phyloP scores from a whole-genome alignment of 2,329 filamentous ascomycete genomes.

The Biscogniauxia mediterranea region DNA sequence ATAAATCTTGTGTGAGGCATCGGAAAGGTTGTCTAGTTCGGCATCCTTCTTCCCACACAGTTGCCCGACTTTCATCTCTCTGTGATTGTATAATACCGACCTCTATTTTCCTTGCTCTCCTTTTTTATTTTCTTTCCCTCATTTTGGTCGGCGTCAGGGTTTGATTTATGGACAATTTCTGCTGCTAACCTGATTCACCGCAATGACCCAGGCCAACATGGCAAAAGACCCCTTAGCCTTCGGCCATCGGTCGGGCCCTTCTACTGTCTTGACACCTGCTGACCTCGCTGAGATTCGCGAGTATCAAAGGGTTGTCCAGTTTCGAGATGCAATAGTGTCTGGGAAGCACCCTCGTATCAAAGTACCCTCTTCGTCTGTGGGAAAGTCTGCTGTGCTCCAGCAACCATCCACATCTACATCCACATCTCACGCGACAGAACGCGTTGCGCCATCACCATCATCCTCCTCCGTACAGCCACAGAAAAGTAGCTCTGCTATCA shows the following conservation, averaged over 20 bases:
- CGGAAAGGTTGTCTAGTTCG: neutral
- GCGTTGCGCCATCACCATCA: slow-evolving; percentile 14
- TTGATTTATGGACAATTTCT: slow-evolving; percentile 11
- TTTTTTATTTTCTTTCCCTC: no score
- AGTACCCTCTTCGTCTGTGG: slow-evolving; percentile 39
- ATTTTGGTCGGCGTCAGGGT: slow-evolving; percentile 3
- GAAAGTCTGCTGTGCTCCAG: slow-evolving; percentile 23
- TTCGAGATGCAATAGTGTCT: slow-evolving; percentile 78
- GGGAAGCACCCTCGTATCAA: slow-evolving; percentile 69
- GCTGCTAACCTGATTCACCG: slow-evolving; percentile 11
- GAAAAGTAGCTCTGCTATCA: slow-evolving; percentile 21
- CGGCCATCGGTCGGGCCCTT: slow-evolving; percentile 18
- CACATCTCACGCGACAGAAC: slow-evolving; percentile 22
- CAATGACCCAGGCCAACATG: slow-evolving; percentile 26
- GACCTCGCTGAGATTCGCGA: slow-evolving; percentile 60
- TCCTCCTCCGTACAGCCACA: slow-evolving; percentile 14
- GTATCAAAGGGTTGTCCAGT: slow-evolving; percentile 76
- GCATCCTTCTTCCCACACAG: neutral
- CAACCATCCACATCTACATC: slow-evolving; percentile 22
- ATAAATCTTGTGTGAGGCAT: neutral
- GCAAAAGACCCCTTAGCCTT: slow-evolving; percentile 18
- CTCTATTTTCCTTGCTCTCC: neutral
- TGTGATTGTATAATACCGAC: neutral
- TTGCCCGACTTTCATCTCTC: neutral
- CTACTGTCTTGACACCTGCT: slow-evolving; percentile 22